A percentile compares a stretch with the other conserved stretches of the same genome.
Evolutionary conservation across 148 eudicot genomes (phyloP).

Genomic region (Mesembryanthemum crystallinum): DNA sequence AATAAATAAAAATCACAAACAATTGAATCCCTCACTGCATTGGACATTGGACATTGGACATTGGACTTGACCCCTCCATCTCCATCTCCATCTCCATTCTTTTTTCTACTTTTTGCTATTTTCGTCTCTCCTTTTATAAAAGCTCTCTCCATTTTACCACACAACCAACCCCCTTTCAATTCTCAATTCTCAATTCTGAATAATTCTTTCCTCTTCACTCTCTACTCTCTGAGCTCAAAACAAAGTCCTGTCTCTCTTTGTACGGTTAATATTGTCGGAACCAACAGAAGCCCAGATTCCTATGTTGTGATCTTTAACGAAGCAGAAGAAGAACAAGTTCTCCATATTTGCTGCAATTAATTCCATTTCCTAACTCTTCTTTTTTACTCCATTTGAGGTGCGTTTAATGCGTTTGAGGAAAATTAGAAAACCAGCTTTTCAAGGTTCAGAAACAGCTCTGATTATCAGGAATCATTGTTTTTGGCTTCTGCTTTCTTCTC

Average conservation of each 20-base stretch:
- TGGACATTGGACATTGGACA: too few relatives aligned
- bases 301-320: conserved; percentile 8
- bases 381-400: not conserved
- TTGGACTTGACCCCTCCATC: conserved; percentile 12
- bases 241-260: not conserved
- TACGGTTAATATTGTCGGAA: not conserved
- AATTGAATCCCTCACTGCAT: too few relatives aligned
- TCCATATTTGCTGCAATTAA: not conserved
- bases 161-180: not conserved
- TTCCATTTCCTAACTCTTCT: not conserved
- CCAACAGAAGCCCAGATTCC: conserved; percentile 21
- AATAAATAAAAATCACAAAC: conserved; percentile 11
- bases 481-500: not conserved
- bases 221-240: not conserved
- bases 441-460: conserved; percentile 11
- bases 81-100: not conserved
- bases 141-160: conserved; percentile 2
- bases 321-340: not conserved
- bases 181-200: not conserved
- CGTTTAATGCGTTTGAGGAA: conserved; percentile 20
- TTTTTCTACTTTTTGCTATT: not conserved
- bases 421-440: conserved; percentile 24
- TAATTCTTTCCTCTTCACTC: not conserved
- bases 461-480: conserved; percentile 24
- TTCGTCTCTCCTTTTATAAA: conserved; percentile 20